A percentile compares a stretch with the other conserved stretches of the same genome.
Evolutionary conservation across 805 yeast genomes (phyloP).

Genomic region (Myxozyma lipomycoides): DNA sequence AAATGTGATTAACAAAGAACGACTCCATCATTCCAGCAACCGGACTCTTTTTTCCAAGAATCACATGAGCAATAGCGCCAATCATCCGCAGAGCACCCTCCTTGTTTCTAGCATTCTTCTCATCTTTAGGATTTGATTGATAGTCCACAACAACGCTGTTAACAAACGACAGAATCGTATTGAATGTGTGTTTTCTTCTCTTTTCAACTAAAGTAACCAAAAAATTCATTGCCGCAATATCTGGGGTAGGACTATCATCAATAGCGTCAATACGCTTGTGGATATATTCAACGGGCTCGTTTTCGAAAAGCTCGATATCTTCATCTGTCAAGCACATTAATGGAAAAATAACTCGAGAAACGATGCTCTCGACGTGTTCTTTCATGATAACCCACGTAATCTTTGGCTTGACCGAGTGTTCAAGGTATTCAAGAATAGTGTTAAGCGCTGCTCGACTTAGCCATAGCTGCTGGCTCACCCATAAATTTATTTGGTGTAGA

Average conservation of each 20-base stretch:
- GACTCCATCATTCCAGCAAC: slow-evolving; percentile 61
- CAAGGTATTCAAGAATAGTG: slow-evolving; percentile 43
- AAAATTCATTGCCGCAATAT: slow-evolving; percentile 72
- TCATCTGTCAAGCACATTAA: slow-evolving; percentile 65
- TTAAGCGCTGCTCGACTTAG: slow-evolving; percentile 60
- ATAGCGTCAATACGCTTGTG: slow-evolving; percentile 60
- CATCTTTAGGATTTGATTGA: slow-evolving; percentile 36
- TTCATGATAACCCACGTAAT: slow-evolving; percentile 63
- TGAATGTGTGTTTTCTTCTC: slow-evolving; percentile 56
- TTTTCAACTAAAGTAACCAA: slow-evolving; percentile 68
- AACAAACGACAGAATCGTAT: slow-evolving; percentile 59
- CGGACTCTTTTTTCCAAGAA: slow-evolving; percentile 53
- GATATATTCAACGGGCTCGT: slow-evolving; percentile 85
- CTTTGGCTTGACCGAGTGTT: slow-evolving; percentile 45
- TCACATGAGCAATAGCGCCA: slow-evolving; percentile 61
- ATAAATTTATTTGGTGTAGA: slow-evolving; percentile 62
- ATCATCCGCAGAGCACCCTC: slow-evolving; percentile 80
- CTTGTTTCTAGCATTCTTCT: slow-evolving; percentile 52
- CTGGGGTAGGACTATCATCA: slow-evolving; percentile 64
- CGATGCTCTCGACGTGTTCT: slow-evolving; percentile 59
- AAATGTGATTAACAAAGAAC: slow-evolving; percentile 57
- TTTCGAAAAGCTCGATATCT: slow-evolving; percentile 69
- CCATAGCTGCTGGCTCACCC: slow-evolving; percentile 70
- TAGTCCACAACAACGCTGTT: slow-evolving; percentile 41
- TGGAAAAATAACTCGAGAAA: slow-evolving; percentile 73